Base-by-base conservation (phyloP, 495 filamentous ascomycete species). In the Cercophora scortea region DNA sequence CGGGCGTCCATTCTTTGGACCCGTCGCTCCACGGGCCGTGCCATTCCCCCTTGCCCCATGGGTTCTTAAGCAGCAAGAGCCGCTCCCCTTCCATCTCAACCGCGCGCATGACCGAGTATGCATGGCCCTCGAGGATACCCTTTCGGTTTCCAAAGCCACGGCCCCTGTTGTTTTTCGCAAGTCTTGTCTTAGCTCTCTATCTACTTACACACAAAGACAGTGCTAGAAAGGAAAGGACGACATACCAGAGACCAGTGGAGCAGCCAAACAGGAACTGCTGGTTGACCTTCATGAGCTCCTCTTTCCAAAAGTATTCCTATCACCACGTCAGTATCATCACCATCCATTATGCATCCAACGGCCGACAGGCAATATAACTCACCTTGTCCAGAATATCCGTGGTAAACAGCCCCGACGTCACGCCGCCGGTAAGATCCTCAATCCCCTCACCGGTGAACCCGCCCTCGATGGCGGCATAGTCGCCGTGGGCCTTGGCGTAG, bases 401-500 rank as follows among this genome's bases (percentile, higher is more conserved):
- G 0, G 89, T 82, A 36, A 88, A 81, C 7, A 96, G 65, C 60
- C 90, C 85, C 0, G 84, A 86, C 0, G 90, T 94, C 11, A 96
- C 89, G 5, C 92, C 92, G 9, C 92, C 92, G 3, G 90, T 96
- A 16, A 96, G 73, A 66, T 97, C 92, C 67, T 97, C 92, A 45
- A 96, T 84, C 2, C 85, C 92, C 63, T 97, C 92, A 13, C 88
- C 89, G 16, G 86, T 86, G 63, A 83, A 91, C 1, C 90, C 90
- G 16, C 90, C 89, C 54, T 92, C 85, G 45, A 96, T 90, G 1
- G 89, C 77, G 10, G 80, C 76, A 60, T 86, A 95, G 63, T 93
- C 88, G 4, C 89, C 90, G 59, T 97, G 92, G 10, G 90, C 90
- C 66, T 97, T 97, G 43, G 92, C 92, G 68, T 93, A 97, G 0